phyloP scores from a whole-genome alignment of 1,284 basidiomycete genomes.

The Rhizoctonia solani region DNA sequence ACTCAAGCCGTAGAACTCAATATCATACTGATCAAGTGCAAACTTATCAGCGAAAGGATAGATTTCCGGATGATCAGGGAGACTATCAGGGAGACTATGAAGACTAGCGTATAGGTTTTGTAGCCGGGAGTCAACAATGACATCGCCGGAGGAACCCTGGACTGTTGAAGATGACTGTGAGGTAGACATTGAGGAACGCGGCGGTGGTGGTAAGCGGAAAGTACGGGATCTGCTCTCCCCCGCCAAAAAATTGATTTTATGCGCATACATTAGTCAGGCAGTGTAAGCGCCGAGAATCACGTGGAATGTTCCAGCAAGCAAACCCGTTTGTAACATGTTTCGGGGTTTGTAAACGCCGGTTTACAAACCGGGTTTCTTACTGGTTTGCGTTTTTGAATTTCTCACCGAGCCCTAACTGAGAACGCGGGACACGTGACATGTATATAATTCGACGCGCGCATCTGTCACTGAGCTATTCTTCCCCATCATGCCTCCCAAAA shows the following conservation, averaged over 20 bases:
- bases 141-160: too few species aligned
- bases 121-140: too few species aligned
- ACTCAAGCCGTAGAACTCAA: conserved; percentile 2
- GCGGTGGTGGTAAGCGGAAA: background rate
- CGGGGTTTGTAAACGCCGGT: too few species aligned
- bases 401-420: too few species aligned
- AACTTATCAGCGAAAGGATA: background rate
- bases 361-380: background rate
- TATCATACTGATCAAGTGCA: background rate
- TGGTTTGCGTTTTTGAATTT: too few species aligned
- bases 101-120: too few species aligned
- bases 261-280: background rate
- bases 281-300: background rate
- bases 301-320: conserved; percentile 4
- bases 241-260: background rate
- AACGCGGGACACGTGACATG: conserved; percentile 15
- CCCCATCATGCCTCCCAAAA: conserved; percentile 27
- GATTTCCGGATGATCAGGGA: conserved; percentile 8
- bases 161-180: too few species aligned
- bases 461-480: background rate
- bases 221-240: background rate
- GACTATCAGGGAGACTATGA: background rate
- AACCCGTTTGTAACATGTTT: conserved; percentile 10
- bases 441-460: background rate
- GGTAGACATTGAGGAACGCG: background rate